Evolutionary conservation across 2,329 filamentous ascomycete genomes (phyloP).

Genomic region (Periconia digitata): DNA sequence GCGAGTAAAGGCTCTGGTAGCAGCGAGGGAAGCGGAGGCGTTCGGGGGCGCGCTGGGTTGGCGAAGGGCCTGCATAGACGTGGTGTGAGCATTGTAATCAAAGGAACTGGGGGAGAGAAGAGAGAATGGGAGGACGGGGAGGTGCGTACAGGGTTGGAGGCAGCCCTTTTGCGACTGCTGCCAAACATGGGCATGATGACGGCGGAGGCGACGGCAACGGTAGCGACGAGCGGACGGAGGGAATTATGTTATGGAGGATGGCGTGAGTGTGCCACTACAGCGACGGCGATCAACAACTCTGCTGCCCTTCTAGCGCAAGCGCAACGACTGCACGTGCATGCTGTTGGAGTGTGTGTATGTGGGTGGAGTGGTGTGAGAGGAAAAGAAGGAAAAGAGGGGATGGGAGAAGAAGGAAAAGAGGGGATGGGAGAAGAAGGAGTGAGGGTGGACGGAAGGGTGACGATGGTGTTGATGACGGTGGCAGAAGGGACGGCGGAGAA

Average conservation of each 20-base stretch:
- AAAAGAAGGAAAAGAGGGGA: background rate
- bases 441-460: no score
- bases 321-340: background rate
- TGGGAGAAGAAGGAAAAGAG: background rate
- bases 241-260: no score
- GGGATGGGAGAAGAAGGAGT: background rate
- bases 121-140: conserved; percentile 3
- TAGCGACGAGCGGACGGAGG: no score
- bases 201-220: background rate
- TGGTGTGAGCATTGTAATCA: conserved; percentile 18
- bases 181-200: conserved; percentile 29
- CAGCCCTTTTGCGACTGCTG: conserved; percentile 28
- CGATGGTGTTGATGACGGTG: no score
- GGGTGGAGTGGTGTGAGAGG: background rate
- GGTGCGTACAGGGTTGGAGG: conserved; percentile 37
- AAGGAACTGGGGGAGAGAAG: background rate
- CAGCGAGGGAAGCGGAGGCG: conserved; percentile 76
- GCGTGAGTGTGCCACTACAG: no score
- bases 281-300: background rate
- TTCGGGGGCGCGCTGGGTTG: conserved; percentile 55
- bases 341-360: background rate
- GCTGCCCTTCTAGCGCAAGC: background rate
- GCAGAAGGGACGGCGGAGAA: no score
- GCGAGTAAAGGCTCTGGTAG: conserved; percentile 76
- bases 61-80: conserved; percentile 27